A percentile compares a stretch with the other conserved stretches of the same genome.
Conservation (phyloP, 495 filamentous ascomycete genomes). For the Melanomma pulvis-pyrius region DNA sequence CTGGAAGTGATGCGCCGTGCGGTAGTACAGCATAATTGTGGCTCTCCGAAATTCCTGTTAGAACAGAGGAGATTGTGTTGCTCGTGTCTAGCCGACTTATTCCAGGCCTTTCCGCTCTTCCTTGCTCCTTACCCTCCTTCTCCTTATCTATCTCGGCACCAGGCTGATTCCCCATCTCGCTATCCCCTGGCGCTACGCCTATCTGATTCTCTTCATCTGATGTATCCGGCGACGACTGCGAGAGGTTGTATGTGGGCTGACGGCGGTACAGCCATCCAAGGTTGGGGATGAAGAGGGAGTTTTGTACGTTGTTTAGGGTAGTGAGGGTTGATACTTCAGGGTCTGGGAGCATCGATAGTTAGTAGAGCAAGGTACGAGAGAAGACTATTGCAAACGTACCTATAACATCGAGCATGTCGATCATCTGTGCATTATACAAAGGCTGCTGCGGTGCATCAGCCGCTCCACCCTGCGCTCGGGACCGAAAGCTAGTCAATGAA, state of each 20-base stretch:
- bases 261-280: slow-evolving; percentile 61
- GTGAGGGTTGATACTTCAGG: slow-evolving; percentile 74
- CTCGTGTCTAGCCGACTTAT: slow-evolving; percentile 9
- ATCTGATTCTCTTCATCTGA: slow-evolving; percentile 19
- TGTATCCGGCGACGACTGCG: slow-evolving; percentile 48
- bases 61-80: slow-evolving; percentile 26
- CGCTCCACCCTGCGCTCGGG: not conserved
- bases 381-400: slow-evolving; percentile 52
- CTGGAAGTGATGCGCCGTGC: slow-evolving; percentile 65
- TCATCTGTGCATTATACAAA: slow-evolving; percentile 62
- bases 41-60: slow-evolving; percentile 29
- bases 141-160: not conserved
- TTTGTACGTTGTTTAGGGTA: slow-evolving; percentile 78
- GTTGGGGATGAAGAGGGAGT: slow-evolving; percentile 76
- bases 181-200: not conserved
- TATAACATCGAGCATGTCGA: slow-evolving; percentile 72
- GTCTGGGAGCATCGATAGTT: slow-evolving; percentile 50
- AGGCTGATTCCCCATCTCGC: no score
- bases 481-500: slow-evolving; percentile 14
- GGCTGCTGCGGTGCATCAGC: not conserved
- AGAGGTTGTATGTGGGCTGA: slow-evolving; percentile 73
- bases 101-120: not conserved
- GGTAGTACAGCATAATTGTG: slow-evolving; percentile 61
- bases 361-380: not conserved
- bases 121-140: not conserved